These are phyloP conservation scores for Syncephalastrum sp. DNA, from an alignment of 371 early-diverging fungal genomes.

Conservation along the genomic window DNA sequence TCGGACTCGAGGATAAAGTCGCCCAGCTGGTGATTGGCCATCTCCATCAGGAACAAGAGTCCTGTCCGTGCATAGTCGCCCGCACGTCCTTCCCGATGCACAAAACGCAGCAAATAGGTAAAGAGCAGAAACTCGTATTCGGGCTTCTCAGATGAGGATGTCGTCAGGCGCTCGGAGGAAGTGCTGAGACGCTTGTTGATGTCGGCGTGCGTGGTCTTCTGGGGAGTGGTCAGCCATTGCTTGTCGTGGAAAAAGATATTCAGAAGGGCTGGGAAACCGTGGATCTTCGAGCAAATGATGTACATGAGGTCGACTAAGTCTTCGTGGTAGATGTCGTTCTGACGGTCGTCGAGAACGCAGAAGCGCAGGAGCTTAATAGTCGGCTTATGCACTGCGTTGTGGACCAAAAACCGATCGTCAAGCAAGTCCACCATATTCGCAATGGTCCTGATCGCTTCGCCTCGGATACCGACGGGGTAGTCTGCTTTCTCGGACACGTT, in stretches of 20 bases:
- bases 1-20: slow-evolving; percentile 76
- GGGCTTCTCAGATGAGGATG: slow-evolving; percentile 26
- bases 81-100: slow-evolving; percentile 77
- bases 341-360: slow-evolving; percentile 53
- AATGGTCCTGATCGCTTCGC: slow-evolving; percentile 73
- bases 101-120: slow-evolving; percentile 73
- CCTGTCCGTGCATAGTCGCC: slow-evolving; percentile 87
- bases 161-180: slow-evolving; percentile 7
- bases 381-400: slow-evolving; percentile 81
- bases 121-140: slow-evolving; percentile 77
- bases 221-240: slow-evolving; percentile 60
- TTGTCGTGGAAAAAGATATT: slow-evolving; percentile 84
- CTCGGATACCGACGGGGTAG: slow-evolving; percentile 76
- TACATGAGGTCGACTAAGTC: slow-evolving; percentile 82
- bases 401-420: slow-evolving; percentile 81
- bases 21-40: slow-evolving; percentile 65
- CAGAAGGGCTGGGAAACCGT: slow-evolving; percentile 77
- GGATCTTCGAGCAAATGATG: slow-evolving; percentile 81
- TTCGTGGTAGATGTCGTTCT: slow-evolving; percentile 63
- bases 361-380: slow-evolving; percentile 67
- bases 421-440: slow-evolving; percentile 75
- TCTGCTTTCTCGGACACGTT: slow-evolving; percentile 69
- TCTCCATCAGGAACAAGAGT: slow-evolving; percentile 77
- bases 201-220: slow-evolving; percentile 23
- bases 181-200: not conserved